A percentile compares a stretch with the other conserved stretches of the same genome.
Evolutionary conservation across 1,284 basidiomycete species (phyloP).

Genomic region (Tylopilus sp.): DNA sequence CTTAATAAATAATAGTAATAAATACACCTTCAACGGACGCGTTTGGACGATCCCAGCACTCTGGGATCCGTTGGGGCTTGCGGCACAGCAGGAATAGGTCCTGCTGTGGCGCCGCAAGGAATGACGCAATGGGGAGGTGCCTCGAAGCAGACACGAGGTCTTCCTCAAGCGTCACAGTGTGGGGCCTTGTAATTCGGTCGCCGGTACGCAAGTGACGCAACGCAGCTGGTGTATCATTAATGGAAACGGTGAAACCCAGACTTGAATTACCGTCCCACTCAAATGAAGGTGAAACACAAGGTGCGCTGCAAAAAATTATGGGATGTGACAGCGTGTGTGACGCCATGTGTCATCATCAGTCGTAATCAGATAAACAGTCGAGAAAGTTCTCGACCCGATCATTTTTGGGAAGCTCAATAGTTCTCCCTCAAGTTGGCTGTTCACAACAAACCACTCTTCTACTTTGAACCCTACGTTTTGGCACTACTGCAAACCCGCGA

Average conservation of each 20-base stretch:
- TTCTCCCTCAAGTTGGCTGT: no score
- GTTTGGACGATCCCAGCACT: no score
- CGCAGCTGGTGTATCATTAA: background rate
- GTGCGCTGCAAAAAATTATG: background rate
- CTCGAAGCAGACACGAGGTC: background rate
- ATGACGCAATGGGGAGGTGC: background rate
- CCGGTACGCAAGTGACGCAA: background rate
- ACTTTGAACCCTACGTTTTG: background rate
- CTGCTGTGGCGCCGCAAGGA: background rate
- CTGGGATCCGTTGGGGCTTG: no score
- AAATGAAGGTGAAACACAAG: background rate
- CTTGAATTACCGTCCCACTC: background rate
- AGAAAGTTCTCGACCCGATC: background rate
- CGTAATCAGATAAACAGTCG: slow-evolving; percentile 6
- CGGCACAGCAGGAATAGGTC: no score
- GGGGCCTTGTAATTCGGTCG: background rate
- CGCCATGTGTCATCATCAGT: background rate
- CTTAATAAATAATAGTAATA: background rate
- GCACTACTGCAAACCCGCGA: no score
- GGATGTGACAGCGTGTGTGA: background rate
- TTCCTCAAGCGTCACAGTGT: background rate
- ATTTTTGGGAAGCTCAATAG: background rate
- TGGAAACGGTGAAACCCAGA: background rate
- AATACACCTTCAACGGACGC: no score
- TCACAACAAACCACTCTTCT: background rate